Evolutionary conservation across 176 grass and related monocot genomes (phyloP), one percentile per base, ranked within the genome.

Genomic region (Oryza coarctata): DNA sequence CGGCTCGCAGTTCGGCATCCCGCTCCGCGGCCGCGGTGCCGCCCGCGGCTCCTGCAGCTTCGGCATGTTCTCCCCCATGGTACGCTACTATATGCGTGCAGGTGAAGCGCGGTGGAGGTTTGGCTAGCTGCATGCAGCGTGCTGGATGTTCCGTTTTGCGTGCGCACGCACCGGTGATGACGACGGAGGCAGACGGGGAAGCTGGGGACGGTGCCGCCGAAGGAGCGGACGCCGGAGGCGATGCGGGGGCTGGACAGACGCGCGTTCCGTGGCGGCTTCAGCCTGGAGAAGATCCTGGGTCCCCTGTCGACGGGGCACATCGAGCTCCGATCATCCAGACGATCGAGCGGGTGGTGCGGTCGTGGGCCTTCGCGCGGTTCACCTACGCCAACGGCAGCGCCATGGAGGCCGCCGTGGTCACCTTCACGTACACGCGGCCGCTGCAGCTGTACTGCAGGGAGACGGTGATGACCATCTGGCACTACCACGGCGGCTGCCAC

Each of bases 401-500:
- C 77, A 79, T 79, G 74, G 71, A 88, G 14, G 80, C 75, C 67
- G 81, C 17, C 58, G 60, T n/a, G 76, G n/a, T n/a, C n/a, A n/a
- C n/a, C n/a, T n/a, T n/a, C n/a, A n/a, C n/a, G n/a, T n/a, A n/a
- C 82, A 44, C 77, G 26, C 65, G 87, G 13, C 26, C 82, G 77
- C 72, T 81, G 82, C 50, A 76, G 41, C 87, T 82, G 77, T 89
- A 89, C 67, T 92, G 93, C 88, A 66, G 81, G 75, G 93, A 92
- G 29, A 92, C 93, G 0, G 88, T 95, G 0, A 90, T 93, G 88
- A 96, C 93, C 45, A 93, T 96, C 84, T 96, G 90, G 90, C 93
- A 96, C 79, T 96, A 93, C 73, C 93, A 96, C 85, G 90, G 90
- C 4, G 90, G 93, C 0, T 96, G 90, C 86, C 93, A 91, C 30